Evolutionary conservation across 176 grass and related monocot genomes (phyloP).

Genomic region (Aegilops longissima): DNA sequence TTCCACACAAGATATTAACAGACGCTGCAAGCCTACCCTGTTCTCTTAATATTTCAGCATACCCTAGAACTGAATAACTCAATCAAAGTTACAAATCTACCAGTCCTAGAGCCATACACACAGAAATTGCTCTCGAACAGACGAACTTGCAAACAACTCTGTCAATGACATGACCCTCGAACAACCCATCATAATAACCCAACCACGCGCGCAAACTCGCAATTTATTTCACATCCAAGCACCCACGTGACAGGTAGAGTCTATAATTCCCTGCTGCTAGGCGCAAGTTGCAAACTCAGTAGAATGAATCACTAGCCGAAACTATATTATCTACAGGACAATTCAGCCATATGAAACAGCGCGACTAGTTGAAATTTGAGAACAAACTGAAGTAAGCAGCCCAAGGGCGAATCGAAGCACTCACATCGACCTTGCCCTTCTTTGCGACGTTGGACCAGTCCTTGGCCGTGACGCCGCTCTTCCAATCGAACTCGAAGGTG

Average conservation of each 20-base stretch:
- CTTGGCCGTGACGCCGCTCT: conserved; percentile 75
- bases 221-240: background rate
- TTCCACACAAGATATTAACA: background rate
- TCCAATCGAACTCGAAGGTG: conserved; percentile 88
- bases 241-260: background rate
- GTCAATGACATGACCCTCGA: background rate
- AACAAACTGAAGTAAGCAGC: background rate
- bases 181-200: background rate
- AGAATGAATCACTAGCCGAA: background rate
- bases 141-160: background rate
- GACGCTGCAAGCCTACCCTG: background rate
- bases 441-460: conserved; percentile 94
- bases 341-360: background rate
- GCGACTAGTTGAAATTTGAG: background rate
- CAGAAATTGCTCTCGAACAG: background rate
- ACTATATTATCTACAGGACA: background rate
- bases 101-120: background rate
- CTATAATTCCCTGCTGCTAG: background rate
- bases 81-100: background rate
- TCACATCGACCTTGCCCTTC: conserved; percentile 94
- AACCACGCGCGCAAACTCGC: background rate
- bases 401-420: conserved; percentile 1
- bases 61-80: background rate
- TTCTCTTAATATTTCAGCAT: background rate
- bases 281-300: background rate